Base-by-base conservation (phyloP, 129 eudicot species). In the Centaurea solstitialis region DNA sequence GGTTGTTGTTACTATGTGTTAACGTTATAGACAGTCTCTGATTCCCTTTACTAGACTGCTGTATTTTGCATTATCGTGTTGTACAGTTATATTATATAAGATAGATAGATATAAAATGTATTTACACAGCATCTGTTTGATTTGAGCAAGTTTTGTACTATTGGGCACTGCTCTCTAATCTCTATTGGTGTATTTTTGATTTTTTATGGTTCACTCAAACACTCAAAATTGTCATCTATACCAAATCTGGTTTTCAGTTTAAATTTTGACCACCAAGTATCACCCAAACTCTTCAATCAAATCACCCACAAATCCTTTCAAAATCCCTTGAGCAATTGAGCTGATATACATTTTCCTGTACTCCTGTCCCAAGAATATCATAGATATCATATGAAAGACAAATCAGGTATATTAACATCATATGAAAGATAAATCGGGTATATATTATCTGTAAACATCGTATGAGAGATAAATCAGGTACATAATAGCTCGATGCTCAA, bases 1-100 rank as follows among this genome's bases (percentile, higher is more conserved):
- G 35, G 75, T 74, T 81, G 45, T 67, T 66, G 33, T 53, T 74
- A 45, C 70, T 74, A 74, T 81, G 18, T 66, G 77, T 74, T 74
- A 18, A 81, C 66, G 41, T 74, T 81, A 75, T 74, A 74, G 85
- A 20, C 73, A 67, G 74, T 41, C 33, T 65, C n/a, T 13, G 33
- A 20, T 79, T 70, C 24, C 18, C 47, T 68, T 74, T 81, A 81
- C 24, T 66, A 75, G 72, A 75, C 57, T 67, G 75, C 7, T 79
- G 76, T 70, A 77, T 41, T 24, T 76, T 76, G 72, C 24, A 76
- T 68, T 45, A 30, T 33, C 45, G 18, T 45, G 75, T 1, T 79
- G 82, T 79, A 79, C 76, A 79, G 76, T 47, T 69, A 71, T 33
- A 20, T 71, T 37, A 39, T 50, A 23, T 47, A 9, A 67, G 3